Conservation (phyloP, 768 basidiomycete species). For the Hericium coralloides region DNA sequence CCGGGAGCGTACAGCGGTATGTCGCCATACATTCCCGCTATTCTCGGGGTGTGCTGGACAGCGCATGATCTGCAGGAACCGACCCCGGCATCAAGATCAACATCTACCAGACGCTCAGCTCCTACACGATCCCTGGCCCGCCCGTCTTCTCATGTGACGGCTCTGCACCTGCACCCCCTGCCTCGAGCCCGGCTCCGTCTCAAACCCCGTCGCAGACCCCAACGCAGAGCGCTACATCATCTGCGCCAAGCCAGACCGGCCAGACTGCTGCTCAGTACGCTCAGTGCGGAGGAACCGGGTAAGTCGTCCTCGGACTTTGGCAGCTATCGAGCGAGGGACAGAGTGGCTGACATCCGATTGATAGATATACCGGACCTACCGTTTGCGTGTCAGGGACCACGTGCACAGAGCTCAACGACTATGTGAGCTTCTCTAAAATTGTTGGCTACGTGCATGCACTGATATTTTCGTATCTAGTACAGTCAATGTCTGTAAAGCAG, state of each 20-base stretch:
- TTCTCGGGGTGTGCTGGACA: background rate
- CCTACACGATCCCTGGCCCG: constrained; percentile 20
- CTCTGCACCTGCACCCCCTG: background rate
- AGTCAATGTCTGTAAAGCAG: background rate
- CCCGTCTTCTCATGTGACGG: constrained; percentile 18
- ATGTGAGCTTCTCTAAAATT: background rate
- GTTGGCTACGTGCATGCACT: background rate
- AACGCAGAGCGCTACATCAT: background rate
- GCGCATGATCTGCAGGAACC: constrained; percentile 11
- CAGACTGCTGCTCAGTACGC: background rate
- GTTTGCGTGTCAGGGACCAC: background rate
- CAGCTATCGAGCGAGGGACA: background rate
- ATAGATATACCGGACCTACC: background rate
- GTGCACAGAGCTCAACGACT: background rate
- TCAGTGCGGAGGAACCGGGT: background rate
- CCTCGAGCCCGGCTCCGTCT: background rate
- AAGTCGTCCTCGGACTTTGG: background rate
- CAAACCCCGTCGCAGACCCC: background rate
- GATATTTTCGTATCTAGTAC: background rate
- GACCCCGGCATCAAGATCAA: constrained; percentile 28
- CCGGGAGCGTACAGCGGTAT: constrained; percentile 28
- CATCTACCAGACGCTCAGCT: constrained; percentile 21
- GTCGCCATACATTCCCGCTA: background rate
- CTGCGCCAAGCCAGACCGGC: too few species aligned
- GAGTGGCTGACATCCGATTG: background rate